These are phyloP conservation scores for Grosmannia clavigera DNA, from an alignment of 2,329 filamentous ascomycete species.

Conservation along the genomic window DNA sequence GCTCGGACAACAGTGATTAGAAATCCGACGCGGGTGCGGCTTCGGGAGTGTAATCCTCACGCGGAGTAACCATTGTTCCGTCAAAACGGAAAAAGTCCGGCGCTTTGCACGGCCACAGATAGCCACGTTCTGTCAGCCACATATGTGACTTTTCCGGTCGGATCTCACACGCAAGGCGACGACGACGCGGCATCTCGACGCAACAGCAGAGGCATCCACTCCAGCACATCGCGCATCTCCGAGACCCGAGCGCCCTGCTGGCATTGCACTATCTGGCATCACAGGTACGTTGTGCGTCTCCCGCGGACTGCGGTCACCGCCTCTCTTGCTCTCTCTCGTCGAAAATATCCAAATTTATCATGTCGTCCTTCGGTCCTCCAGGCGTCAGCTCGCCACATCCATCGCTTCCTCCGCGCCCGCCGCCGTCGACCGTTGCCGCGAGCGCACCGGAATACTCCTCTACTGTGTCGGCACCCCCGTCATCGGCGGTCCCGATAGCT, in stretches of 20 bases:
- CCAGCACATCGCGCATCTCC: background rate
- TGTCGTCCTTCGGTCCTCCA: conserved; percentile 15
- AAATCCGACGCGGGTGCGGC: too few species aligned
- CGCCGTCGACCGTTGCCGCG: conserved; percentile 3
- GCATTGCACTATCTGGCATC: background rate
- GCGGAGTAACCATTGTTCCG: background rate
- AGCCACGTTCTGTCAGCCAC: background rate
- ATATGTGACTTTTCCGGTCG: background rate
- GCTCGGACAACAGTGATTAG: too few species aligned
- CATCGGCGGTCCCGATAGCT: background rate
- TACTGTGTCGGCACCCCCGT: conserved; percentile 7
- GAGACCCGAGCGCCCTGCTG: background rate
- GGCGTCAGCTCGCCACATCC: conserved; percentile 14
- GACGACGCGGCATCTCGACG: too few species aligned
- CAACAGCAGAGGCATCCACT: background rate
- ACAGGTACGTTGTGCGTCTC: background rate
- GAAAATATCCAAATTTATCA: conserved; percentile 11
- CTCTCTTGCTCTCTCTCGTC: background rate
- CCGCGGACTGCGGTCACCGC: background rate
- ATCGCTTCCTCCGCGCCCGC: conserved; percentile 14
- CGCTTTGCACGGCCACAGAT: background rate
- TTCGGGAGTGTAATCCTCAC: background rate
- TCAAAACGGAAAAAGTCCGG: background rate
- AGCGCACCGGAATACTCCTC: conserved; percentile 8
- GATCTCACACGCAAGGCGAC: too few species aligned